Evolutionary conservation across 208 protist genomes (phyloP), one percentile per base, ranked within the genome.

Genomic region (Trypanosoma platydactyli): DNA sequence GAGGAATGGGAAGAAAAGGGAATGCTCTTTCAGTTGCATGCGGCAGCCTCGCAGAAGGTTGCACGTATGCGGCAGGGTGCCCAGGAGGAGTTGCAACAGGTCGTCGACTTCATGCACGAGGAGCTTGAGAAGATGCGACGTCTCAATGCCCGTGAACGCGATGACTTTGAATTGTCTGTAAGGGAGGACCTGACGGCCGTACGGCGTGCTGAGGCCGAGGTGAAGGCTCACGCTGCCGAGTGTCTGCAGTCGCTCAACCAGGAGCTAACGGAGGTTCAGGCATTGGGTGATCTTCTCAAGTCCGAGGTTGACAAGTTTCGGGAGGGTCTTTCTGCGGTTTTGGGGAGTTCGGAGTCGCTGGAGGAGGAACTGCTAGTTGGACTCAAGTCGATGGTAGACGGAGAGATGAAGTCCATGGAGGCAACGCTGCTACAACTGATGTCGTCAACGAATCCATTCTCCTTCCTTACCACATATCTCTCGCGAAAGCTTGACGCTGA

Each of bases 181-280:
- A 57, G 84, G 18, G 81, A 95, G 50, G 86, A 89, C 62, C 80
- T 95, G 75, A 78, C 77, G 6, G 65, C 63, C 25, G 76, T 95
- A 24, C 83, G 86, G 9, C 71, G 69, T 12, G 71, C 80, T 0
- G 84, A 92, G 62, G 86, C 82, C 12, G 62, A 73, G 35, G 65
- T 95, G 61, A 92, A 91, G 70, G 71, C 78, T n/a, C 83, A 75
- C 51, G 86, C 89, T 0, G 73, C 89, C 3, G 75, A 82, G n/a
- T 83, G 81, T 58, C 82, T 95, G 53, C 79, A 85, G 65, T 66
- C 67, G 15, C 57, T 95, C 16, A 95, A 95, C 67, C 50, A 68
- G 22, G 89, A 95, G 68, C 71, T 95, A 20, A 83, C 84, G 38
- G 83, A 92, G 30, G 76, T 92, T 65, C 89, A 95, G 62, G 80